Evolutionary conservation across 2,329 filamentous ascomycete genomes (phyloP).

Genomic region (Pestalotiopsis sp.): DNA sequence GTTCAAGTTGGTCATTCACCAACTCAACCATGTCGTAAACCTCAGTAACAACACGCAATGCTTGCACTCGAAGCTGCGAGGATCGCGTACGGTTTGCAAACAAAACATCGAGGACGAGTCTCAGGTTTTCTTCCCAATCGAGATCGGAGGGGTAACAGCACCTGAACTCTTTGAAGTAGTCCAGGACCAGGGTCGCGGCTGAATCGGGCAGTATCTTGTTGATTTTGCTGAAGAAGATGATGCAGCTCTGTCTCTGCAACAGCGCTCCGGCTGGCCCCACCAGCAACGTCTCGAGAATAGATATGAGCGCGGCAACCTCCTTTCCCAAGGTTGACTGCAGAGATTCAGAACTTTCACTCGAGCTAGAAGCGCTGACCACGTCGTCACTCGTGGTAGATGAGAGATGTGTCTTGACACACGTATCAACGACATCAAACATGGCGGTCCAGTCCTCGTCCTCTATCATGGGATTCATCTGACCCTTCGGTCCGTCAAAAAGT

Average conservation of each 20-base stretch:
- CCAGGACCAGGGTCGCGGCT: conserved; percentile 64
- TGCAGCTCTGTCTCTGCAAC: conserved; percentile 66
- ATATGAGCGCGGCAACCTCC: conserved; percentile 48
- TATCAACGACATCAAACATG: conserved; percentile 60
- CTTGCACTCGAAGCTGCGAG: conserved; percentile 62
- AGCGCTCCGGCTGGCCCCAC: conserved; percentile 52
- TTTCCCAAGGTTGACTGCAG: conserved; percentile 42
- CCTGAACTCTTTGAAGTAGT: conserved; percentile 69
- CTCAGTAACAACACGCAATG: conserved; percentile 62
- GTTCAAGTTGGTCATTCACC: conserved; percentile 60
- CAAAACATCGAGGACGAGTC: conserved; percentile 63
- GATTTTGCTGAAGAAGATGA: conserved; percentile 67
- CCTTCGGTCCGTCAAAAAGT: conserved; percentile 55
- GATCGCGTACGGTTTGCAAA: conserved; percentile 64
- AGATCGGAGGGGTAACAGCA: conserved; percentile 73
- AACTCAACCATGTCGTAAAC: conserved; percentile 62
- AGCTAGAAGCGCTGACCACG: conserved; percentile 21
- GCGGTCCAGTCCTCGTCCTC: conserved; percentile 68
- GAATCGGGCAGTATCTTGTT: conserved; percentile 66
- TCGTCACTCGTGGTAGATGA: conserved; percentile 23
- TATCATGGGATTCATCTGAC: conserved; percentile 57
- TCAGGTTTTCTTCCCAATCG: conserved; percentile 68
- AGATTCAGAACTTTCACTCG: conserved; percentile 33
- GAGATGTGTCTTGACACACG: conserved; percentile 48
- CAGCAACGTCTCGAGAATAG: conserved; percentile 52